Base-by-base conservation (phyloP, 257 asterid species). In the Solanum gandarillasii region DNA sequence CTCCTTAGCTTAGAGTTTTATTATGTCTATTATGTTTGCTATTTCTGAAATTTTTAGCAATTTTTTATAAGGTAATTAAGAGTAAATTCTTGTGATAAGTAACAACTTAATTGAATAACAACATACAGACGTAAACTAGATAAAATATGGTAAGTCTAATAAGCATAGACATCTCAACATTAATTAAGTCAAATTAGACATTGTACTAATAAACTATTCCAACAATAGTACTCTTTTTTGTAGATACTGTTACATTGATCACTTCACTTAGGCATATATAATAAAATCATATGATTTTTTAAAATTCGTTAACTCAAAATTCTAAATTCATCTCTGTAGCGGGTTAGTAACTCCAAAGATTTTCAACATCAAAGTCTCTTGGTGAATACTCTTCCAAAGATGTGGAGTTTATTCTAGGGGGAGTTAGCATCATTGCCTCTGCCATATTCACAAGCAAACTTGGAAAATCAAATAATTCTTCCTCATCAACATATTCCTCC, bases 401-500 rank as follows among this genome's bases (percentile, higher is more conserved):
- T 18, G 83, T 11, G 5, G 71, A 86, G n/a, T 31, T 86, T 58
- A 86, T 71, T 75, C 88, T 39, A 31, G 83, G 88, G 11, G 88
- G 88, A 39, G 83, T 86, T 9, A 86, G 7, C 88, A 86, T 43
- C 88, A 86, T 86, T 29, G 83, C 88, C 29, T 75, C 88, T 18
- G 83, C 88, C 88, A 86, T 86, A 55, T 71, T 79, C 18, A 86
- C 83, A 41, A 86, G 13, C 36, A 86, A 86, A 70, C n/a, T 71
- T 25, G 78, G 83, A 79, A 86, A 70, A 29, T 70, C 39, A 55
- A 86, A 70, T 27, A 86, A 29, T 48, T 41, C 88, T 6, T 86
- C 88, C 21, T 86, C 88, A 29, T 86, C 88, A 18, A 71, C 48
- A 31, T 86, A 86, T 36, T 43, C 68, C 8, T 38, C 58, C 5